These are phyloP conservation scores for Antitrichia curtipendula DNA, from an alignment of 225 moss, liverwort and hornwort genomes.

Conservation along the genomic window DNA sequence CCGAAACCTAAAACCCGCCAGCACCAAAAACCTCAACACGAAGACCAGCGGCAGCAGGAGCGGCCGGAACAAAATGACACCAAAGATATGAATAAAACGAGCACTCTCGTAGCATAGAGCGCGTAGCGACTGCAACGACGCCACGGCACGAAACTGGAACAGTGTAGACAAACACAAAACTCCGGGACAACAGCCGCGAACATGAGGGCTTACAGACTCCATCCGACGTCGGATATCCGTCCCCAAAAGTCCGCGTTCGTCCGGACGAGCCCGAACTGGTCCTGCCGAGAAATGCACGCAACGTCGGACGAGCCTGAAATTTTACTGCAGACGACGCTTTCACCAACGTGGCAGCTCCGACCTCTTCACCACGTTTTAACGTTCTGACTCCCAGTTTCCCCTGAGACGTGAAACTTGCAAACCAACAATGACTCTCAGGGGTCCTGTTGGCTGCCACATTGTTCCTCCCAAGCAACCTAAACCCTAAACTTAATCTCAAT, in stretches of 20 bases:
- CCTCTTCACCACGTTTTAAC: background rate
- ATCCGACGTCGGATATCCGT: background rate
- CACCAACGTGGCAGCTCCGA: too few relatives aligned
- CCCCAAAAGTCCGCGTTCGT: background rate
- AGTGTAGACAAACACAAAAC: background rate
- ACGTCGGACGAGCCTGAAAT: background rate
- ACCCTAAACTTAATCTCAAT: background rate
- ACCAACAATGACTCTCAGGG: background rate
- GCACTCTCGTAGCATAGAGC: background rate
- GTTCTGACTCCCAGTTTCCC: background rate
- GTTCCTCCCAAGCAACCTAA: background rate
- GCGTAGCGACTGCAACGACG: background rate
- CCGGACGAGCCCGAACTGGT: background rate
- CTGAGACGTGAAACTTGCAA: background rate
- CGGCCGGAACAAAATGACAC: background rate
- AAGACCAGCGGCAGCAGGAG: background rate
- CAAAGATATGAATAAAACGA: background rate
- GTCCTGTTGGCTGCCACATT: background rate
- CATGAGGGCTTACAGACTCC: background rate
- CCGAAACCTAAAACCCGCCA: background rate
- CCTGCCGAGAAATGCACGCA: background rate
- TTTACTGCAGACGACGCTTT: background rate
- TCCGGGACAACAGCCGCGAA: background rate
- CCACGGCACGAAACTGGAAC: background rate
- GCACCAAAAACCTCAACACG: background rate